These are phyloP conservation scores for Themeda triandra DNA, from an alignment of 176 grass and related monocot genomes.

Conservation along the genomic window DNA sequence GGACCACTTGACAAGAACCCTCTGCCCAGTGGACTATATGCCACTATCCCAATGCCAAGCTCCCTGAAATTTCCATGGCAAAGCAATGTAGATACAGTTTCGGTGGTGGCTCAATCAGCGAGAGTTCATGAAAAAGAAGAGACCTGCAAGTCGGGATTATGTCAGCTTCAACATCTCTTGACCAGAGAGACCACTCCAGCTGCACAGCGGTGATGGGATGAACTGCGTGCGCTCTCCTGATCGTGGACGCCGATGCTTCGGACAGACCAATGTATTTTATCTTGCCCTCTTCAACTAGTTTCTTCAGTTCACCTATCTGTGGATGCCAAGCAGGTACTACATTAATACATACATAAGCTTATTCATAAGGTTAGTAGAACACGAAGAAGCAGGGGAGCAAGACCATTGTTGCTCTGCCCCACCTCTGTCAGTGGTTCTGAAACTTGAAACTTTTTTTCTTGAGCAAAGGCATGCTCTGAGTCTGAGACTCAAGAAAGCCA, in stretches of 20 bases:
- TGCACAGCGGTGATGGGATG: conserved; percentile 60
- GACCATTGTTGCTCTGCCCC: too few relatives aligned
- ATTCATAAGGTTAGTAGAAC: too few relatives aligned
- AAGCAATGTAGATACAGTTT: neutral
- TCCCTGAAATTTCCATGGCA: neutral
- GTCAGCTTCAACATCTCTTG: conserved; percentile 63
- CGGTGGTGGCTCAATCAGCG: too few relatives aligned
- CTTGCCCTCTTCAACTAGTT: conserved; percentile 61
- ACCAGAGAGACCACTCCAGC: conserved; percentile 67
- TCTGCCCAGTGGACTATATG: neutral
- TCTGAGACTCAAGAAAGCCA: too few relatives aligned
- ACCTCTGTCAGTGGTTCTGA: too few relatives aligned
- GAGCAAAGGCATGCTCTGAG: too few relatives aligned
- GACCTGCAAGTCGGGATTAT: conserved; percentile 71
- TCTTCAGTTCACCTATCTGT: conserved; percentile 61
- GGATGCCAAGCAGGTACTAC: too few relatives aligned
- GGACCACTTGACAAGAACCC: neutral
- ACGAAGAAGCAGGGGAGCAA: too few relatives aligned
- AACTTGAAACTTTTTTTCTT: too few relatives aligned
- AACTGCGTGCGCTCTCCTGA: conserved; percentile 48
- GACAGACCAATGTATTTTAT: conserved; percentile 66
- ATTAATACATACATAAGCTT: too few relatives aligned
- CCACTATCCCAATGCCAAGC: neutral
- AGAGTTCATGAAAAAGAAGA: neutral
- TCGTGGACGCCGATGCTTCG: conserved; percentile 35